phyloP scores from a whole-genome alignment of 2,329 filamentous ascomycete species.

The Ilyonectria sp. region DNA sequence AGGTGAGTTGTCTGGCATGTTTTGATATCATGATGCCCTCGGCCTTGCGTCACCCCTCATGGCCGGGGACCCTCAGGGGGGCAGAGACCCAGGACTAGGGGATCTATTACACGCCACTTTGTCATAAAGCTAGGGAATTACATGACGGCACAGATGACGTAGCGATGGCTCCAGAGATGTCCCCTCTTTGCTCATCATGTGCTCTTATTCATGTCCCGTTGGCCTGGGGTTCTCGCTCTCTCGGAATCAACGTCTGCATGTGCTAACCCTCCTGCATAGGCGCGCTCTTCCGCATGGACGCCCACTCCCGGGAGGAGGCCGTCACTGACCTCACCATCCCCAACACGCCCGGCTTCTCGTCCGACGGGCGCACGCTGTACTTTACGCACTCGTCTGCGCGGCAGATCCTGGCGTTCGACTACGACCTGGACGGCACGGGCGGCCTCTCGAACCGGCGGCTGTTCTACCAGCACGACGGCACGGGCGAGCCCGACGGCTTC shows the following conservation, averaged over 20 bases:
- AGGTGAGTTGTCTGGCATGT: constrained; percentile 55
- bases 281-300: constrained; percentile 79
- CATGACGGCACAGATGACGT: not conserved
- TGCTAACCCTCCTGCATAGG: constrained; percentile 62
- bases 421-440: constrained; percentile 75
- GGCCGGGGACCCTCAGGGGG: no score
- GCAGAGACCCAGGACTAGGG: no score
- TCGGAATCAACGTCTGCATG: not conserved
- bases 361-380: constrained; percentile 81
- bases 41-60: constrained; percentile 30
- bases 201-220: not conserved
- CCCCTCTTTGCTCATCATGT: no score
- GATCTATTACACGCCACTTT: no score
- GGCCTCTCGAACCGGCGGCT: constrained; percentile 70
- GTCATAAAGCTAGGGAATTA: constrained; percentile 25
- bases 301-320: constrained; percentile 72
- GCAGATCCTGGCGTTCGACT: constrained; percentile 83
- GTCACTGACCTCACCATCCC: constrained; percentile 81
- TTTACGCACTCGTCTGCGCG: constrained; percentile 83
- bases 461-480: constrained; percentile 79
- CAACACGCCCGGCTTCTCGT: constrained; percentile 88
- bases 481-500: constrained; percentile 86
- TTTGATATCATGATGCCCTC: constrained; percentile 10
- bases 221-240: not conserved
- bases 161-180: no score